Base-by-base conservation (phyloP, 352 stramenopile genomes). In the Poterioochromonas sp. region DNA sequence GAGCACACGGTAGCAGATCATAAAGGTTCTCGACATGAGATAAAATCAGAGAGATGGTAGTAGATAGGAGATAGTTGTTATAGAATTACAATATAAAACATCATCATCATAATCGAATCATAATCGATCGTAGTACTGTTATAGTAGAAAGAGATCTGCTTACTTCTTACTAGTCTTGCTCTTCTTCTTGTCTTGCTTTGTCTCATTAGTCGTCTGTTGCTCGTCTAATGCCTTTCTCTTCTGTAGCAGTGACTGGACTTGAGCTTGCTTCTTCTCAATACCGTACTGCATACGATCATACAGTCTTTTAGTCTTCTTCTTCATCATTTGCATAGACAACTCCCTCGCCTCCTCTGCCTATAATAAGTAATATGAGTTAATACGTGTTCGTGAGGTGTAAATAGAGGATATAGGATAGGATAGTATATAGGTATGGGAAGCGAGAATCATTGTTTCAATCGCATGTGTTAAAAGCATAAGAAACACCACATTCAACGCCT, bases 301-400 rank as follows among this genome's bases (percentile, higher is more conserved):
- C 0, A 92, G 82, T 71, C 89, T 84, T 5, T 81, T 78, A 76
- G 93, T 86, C 70, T 92, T 94, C 76, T 94, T 90, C 54, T 83
- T 89, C 90, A 95, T 94, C 70, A 93, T 92, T 68, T 91, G 90
- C 79, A 93, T 92, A n/a, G 93, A 91, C 76, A 97, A 84, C 76
- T 92, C 63, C 37, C 18, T 18, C 29, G 18, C 12, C n/a, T 79
- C 53, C 22, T 53, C 40, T 35, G 22, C 70, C 34, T 64, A 41
- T 44, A 32, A 39, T 20, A 78, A 58, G 43, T 29, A 80, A 35
- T n/a, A 74, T 5, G 39, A n/a, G 39, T 34, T 5, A 54, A 37
- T n/a, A 74, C 65, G 11, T 43, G 12, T 49, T 49, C 32, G 43
- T 53, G 12, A 58, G 65, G 43, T 37, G 22, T 58, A 54, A 5